Conservation (phyloP, 2,329 filamentous ascomycete genomes). For the Teratosphaeriaceae sp. region DNA sequence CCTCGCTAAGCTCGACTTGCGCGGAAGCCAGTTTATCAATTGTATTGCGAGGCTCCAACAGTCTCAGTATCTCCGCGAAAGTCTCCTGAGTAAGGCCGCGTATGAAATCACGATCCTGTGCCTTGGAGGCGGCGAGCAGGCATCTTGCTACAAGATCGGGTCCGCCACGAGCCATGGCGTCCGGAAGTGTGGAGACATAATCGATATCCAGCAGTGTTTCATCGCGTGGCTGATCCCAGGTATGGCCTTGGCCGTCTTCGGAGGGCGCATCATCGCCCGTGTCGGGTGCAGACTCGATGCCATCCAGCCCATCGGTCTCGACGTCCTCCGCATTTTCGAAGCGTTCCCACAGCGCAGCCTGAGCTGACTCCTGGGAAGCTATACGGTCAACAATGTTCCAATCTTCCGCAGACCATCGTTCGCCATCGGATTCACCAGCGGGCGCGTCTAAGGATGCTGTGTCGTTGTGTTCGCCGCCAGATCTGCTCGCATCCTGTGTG, state of each 20-base stretch:
- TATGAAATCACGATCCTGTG: conserved; percentile 24
- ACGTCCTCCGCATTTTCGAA: conserved; percentile 8
- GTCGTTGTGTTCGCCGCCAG: too few species aligned
- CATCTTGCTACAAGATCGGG: conserved; percentile 21
- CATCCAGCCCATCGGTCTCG: neutral
- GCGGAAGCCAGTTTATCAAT: conserved; percentile 42
- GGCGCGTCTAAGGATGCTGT: neutral
- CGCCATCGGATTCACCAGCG: neutral
- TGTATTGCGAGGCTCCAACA: conserved; percentile 53
- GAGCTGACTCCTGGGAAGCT: neutral
- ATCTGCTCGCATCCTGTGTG: too few species aligned
- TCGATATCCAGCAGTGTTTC: conserved; percentile 17
- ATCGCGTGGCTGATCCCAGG: neutral
- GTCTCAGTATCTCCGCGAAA: conserved; percentile 58
- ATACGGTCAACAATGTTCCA: neutral
- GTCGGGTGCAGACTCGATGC: neutral
- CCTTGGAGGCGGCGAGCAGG: conserved; percentile 17
- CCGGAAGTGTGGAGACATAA: conserved; percentile 16
- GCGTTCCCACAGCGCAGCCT: conserved; percentile 12
- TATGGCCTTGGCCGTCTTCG: neutral
- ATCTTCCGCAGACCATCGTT: neutral
- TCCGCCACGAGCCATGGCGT: conserved; percentile 16
- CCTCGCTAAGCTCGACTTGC: conserved; percentile 45
- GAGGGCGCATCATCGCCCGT: neutral
- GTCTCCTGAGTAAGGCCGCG: conserved; percentile 44